These are phyloP conservation scores for Trypanosoma caninum DNA, from an alignment of 208 protist genomes.

Conservation along the genomic window DNA sequence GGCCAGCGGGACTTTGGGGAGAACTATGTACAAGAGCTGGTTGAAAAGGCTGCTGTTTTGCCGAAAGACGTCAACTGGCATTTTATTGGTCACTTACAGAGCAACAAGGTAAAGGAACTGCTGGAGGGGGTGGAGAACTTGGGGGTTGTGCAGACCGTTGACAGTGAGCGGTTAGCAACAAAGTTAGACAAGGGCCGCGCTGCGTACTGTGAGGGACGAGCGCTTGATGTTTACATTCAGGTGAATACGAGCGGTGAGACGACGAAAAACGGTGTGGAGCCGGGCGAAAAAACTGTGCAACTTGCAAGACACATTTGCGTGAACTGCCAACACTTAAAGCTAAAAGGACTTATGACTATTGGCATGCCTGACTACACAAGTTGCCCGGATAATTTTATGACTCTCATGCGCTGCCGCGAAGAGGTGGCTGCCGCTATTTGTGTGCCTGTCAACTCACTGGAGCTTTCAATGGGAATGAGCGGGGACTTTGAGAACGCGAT, in stretches of 20 bases:
- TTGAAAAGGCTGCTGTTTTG: conserved; percentile 78
- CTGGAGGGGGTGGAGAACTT: conserved; percentile 59
- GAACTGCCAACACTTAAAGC: conserved; percentile 71
- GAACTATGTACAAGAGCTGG: conserved; percentile 96
- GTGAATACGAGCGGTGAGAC: conserved; percentile 95
- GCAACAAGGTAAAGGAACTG: conserved; percentile 95
- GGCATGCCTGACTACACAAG: conserved; percentile 87
- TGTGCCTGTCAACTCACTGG: conserved; percentile 43
- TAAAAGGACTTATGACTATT: conserved; percentile 97
- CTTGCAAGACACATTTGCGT: conserved; percentile 71
- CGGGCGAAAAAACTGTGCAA: conserved; percentile 52
- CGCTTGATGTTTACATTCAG: conserved; percentile 91
- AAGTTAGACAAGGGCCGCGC: conserved; percentile 81
- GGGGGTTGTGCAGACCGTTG: conserved; percentile 89
- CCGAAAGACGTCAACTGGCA: conserved; percentile 94
- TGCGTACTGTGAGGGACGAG: conserved; percentile 39
- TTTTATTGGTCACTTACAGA: conserved; percentile 98
- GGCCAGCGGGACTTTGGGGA: conserved; percentile 92
- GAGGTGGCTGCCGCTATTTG: conserved; percentile 57
- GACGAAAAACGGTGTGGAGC: conserved; percentile 87
- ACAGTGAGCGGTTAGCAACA: conserved; percentile 87
- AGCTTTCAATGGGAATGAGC: conserved; percentile 97
- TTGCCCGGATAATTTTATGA: conserved; percentile 84
- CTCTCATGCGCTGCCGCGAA: conserved; percentile 56
- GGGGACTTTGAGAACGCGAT: conserved; percentile 95